phyloP scores from a whole-genome alignment of 805 yeast species.

The Suhomyces sp. region DNA sequence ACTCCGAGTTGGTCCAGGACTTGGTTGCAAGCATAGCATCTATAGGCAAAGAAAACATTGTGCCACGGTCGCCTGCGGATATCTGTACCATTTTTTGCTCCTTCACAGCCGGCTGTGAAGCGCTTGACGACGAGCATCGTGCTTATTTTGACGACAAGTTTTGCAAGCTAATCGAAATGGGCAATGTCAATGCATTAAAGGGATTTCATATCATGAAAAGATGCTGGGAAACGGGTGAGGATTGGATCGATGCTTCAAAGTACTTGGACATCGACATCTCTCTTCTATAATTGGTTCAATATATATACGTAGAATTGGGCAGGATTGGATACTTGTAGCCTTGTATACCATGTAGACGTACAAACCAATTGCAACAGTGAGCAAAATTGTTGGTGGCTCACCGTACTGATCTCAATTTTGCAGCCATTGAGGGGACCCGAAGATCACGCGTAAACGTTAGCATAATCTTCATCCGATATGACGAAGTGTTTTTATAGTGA shows the following conservation, averaged over 20 bases:
- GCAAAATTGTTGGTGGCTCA: no score
- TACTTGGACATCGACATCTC: constrained; percentile 44
- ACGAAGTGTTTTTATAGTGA: no score
- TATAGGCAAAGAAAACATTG: constrained; percentile 38
- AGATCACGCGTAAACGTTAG: no score
- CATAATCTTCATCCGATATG: no score
- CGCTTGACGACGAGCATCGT: constrained; percentile 34
- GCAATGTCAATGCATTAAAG: constrained; percentile 42
- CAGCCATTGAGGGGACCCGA: not conserved
- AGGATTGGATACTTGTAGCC: no score
- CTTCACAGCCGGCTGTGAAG: constrained; percentile 61
- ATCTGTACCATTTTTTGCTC: constrained; percentile 54
- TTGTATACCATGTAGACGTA: not conserved
- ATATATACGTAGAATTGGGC: no score
- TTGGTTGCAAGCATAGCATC: constrained; percentile 40
- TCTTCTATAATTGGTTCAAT: no score
- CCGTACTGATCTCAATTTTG: not conserved
- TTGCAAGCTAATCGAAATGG: constrained; percentile 38
- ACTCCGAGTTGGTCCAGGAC: constrained; percentile 47
- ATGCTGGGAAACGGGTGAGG: constrained; percentile 53
- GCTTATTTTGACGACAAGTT: constrained; percentile 40
- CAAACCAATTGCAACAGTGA: not conserved
- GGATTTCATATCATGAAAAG: constrained; percentile 47
- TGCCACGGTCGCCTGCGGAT: constrained; percentile 49
- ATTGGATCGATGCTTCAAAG: constrained; percentile 50